Conservation (phyloP, 164 flowering plant species). For the Pachysandra terminalis region DNA sequence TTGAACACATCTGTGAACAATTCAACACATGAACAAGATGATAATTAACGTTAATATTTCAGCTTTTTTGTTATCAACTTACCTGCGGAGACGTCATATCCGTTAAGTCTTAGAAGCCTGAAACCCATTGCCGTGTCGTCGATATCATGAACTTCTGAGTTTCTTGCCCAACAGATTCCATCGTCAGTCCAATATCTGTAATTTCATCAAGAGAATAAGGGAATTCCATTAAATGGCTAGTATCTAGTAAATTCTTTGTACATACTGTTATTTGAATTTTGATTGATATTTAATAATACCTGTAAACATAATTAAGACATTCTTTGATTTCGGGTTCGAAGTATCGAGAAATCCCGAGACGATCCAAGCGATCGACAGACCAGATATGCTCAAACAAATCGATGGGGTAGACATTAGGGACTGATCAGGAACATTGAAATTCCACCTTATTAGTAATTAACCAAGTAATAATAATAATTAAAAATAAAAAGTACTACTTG, state of each 20-base stretch:
- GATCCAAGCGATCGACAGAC: slow-evolving; percentile 72
- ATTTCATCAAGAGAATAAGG: not conserved
- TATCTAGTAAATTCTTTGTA: too few relatives aligned
- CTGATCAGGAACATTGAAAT: slow-evolving; percentile 22
- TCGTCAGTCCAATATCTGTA: slow-evolving; percentile 65
- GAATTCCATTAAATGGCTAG: not conserved
- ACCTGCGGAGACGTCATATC: slow-evolving; percentile 77
- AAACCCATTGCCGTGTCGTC: slow-evolving; percentile 97
- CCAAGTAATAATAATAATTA: too few relatives aligned
- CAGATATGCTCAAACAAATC: slow-evolving; percentile 71
- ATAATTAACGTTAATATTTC: not conserved
- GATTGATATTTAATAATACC: slow-evolving; percentile 26
- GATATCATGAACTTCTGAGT: slow-evolving; percentile 57
- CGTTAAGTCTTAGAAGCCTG: slow-evolving; percentile 73
- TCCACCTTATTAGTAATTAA: not conserved
- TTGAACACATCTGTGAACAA: slow-evolving; percentile 53
- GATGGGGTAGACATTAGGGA: slow-evolving; percentile 71
- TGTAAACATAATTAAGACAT: slow-evolving; percentile 47
- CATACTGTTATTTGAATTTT: too few relatives aligned
- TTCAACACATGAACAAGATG: not conserved
- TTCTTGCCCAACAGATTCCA: slow-evolving; percentile 92
- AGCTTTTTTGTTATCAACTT: not conserved
- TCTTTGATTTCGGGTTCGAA: slow-evolving; percentile 49
- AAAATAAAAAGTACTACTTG: too few relatives aligned
- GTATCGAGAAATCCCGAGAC: slow-evolving; percentile 69